Evolutionary conservation across 2,329 filamentous ascomycete genomes (phyloP).

Genomic region (Aspergillus ochraceus): DNA sequence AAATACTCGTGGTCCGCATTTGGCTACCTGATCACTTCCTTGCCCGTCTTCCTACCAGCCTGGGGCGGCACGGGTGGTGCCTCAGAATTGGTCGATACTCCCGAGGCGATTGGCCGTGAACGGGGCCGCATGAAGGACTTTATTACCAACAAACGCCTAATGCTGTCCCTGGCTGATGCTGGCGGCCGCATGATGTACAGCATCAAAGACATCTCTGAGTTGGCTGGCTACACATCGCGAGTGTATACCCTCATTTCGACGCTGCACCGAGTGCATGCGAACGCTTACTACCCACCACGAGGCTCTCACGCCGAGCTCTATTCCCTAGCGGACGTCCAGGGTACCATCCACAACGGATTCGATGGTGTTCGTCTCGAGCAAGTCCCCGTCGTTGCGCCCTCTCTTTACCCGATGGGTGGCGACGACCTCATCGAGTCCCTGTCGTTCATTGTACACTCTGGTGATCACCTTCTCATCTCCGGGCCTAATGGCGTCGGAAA

Average conservation of each 20-base stretch:
- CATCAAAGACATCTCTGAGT: conserved; percentile 94
- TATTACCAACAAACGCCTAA: conserved; percentile 97
- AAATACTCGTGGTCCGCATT: conserved; percentile 99
- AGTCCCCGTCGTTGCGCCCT: conserved; percentile 87
- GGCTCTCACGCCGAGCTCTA: conserved; percentile 75
- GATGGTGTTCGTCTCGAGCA: conserved; percentile 92
- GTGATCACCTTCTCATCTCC: conserved; percentile 91
- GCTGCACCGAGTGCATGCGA: conserved; percentile 86
- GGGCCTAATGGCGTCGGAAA: conserved; percentile 95
- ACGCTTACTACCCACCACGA: conserved; percentile 73
- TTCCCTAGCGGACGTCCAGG: conserved; percentile 87
- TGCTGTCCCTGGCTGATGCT: conserved; percentile 94
- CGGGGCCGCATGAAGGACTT: conserved; percentile 95
- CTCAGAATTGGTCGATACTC: conserved; percentile 59
- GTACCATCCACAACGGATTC: conserved; percentile 91
- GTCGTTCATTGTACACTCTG: conserved; percentile 83
- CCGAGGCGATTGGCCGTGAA: conserved; percentile 55
- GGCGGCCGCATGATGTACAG: conserved; percentile 99
- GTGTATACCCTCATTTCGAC: conserved; percentile 96
- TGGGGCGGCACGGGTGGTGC: conserved; percentile 84
- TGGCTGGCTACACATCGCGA: conserved; percentile 92
- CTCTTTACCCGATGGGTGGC: conserved; percentile 83
- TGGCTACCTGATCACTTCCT: conserved; percentile 87
- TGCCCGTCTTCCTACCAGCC: conserved; percentile 90
- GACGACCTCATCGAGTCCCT: conserved; percentile 88